Conservation (phyloP, 768 basidiomycete genomes). For the Rhodotorula graminis region DNA sequence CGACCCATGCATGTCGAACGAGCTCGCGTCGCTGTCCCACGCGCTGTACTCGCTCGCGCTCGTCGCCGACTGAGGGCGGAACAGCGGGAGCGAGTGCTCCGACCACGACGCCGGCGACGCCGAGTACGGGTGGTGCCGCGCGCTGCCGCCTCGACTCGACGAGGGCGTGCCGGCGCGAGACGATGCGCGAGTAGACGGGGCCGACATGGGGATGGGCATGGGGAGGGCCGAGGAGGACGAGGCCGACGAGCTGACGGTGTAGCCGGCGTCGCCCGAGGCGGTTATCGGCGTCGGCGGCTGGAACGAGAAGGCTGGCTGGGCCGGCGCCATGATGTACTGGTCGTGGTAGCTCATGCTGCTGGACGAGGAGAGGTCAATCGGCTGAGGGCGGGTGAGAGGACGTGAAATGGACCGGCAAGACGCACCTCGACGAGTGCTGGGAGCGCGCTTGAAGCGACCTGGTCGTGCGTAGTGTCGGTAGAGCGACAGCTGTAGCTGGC, state of each 20-base stretch:
- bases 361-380: background rate
- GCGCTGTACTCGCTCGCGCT: slow-evolving; percentile 22
- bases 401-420: background rate
- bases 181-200: background rate
- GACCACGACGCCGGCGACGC: slow-evolving; percentile 19
- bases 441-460: too few species aligned
- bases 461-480: too few species aligned
- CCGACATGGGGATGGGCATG: background rate
- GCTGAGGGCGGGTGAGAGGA: too few species aligned
- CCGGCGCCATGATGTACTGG: slow-evolving; percentile 8
- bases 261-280: background rate
- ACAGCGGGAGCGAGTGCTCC: background rate
- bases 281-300: slow-evolving; percentile 19
- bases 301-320: slow-evolving; percentile 1
- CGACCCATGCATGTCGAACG: slow-evolving; percentile 18
- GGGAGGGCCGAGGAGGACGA: background rate
- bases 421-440: background rate
- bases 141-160: slow-evolving; percentile 6
- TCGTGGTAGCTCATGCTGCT: slow-evolving; percentile 8
- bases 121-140: slow-evolving; percentile 29
- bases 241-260: slow-evolving; percentile 4
- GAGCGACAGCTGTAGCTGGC: too few species aligned
- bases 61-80: slow-evolving; percentile 18
- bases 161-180: slow-evolving; percentile 10
- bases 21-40: slow-evolving; percentile 25